Conservation (phyloP, 805 yeast genomes). For the Candida quercuum region DNA sequence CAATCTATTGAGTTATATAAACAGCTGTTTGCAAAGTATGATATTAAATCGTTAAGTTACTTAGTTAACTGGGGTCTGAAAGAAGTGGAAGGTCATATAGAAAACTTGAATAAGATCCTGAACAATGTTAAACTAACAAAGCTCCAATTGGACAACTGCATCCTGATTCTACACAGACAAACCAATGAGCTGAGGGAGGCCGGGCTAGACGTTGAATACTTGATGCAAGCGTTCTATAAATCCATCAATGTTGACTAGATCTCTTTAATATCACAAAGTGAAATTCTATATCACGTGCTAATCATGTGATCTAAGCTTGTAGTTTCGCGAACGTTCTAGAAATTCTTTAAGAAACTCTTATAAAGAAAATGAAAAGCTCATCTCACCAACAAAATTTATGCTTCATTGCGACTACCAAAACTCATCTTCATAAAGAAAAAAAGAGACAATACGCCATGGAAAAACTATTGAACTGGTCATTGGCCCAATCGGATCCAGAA, state of each 20-base stretch:
- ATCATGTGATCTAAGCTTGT: neutral
- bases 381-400: too few species aligned
- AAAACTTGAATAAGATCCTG: constrained; percentile 60
- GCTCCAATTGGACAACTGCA: constrained; percentile 48
- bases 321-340: constrained; percentile 1
- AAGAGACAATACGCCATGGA: too few species aligned
- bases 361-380: neutral
- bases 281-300: neutral
- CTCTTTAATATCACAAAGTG: too few species aligned
- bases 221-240: constrained; percentile 20
- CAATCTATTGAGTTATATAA: constrained; percentile 52
- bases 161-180: constrained; percentile 51
- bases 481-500: constrained; percentile 65
- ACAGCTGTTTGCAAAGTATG: constrained; percentile 39
- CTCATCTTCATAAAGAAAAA: too few species aligned
- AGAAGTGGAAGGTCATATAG: constrained; percentile 55
- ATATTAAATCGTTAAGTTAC: constrained; percentile 41
- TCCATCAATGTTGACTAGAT: constrained; percentile 15
- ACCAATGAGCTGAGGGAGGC: constrained; percentile 53
- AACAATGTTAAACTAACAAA: constrained; percentile 54
- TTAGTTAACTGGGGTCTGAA: constrained; percentile 75
- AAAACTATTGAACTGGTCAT: constrained; percentile 92
- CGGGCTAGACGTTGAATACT: constrained; percentile 62
- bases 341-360: neutral
- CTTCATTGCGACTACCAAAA: too few species aligned